These are phyloP conservation scores for Eugenia klotzschiana DNA, from an alignment of 441 rosid genomes.

Conservation along the genomic window DNA sequence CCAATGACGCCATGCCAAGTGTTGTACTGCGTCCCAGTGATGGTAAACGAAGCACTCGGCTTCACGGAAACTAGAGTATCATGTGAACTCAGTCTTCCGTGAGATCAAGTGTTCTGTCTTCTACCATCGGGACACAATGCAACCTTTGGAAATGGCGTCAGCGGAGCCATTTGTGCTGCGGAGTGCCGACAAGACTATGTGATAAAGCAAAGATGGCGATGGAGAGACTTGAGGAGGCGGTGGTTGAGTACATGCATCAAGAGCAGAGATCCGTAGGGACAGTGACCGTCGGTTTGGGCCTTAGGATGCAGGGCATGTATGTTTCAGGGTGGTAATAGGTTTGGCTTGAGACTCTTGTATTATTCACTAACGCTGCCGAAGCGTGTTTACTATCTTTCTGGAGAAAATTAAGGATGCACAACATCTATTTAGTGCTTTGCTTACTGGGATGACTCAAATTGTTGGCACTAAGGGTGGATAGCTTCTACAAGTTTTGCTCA, in stretches of 20 bases:
- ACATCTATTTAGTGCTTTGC: slow-evolving; percentile 69
- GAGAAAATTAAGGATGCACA: slow-evolving; percentile 74
- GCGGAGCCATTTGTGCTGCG: no score
- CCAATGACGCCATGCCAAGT: neutral
- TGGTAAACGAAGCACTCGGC: neutral
- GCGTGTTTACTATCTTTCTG: slow-evolving; percentile 71
- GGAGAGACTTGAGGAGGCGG: neutral
- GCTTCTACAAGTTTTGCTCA: slow-evolving; percentile 47
- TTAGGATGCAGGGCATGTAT: neutral
- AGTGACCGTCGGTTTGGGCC: neutral
- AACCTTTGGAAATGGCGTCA: no score
- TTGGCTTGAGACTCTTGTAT: slow-evolving; percentile 75
- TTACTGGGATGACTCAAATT: slow-evolving; percentile 65
- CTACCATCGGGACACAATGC: neutral
- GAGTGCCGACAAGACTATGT: no score
- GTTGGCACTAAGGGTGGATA: slow-evolving; percentile 70
- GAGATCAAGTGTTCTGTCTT: neutral
- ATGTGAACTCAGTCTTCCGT: no score
- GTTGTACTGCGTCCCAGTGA: neutral
- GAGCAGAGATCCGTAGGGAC: neutral
- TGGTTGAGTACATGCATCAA: neutral
- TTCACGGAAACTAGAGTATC: neutral
- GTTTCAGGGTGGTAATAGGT: slow-evolving; percentile 20
- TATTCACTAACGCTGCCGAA: slow-evolving; percentile 71
- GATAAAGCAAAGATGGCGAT: neutral